Conservation (phyloP, 192 early-diverging fungal genomes). For the Coemansia sp. region DNA sequence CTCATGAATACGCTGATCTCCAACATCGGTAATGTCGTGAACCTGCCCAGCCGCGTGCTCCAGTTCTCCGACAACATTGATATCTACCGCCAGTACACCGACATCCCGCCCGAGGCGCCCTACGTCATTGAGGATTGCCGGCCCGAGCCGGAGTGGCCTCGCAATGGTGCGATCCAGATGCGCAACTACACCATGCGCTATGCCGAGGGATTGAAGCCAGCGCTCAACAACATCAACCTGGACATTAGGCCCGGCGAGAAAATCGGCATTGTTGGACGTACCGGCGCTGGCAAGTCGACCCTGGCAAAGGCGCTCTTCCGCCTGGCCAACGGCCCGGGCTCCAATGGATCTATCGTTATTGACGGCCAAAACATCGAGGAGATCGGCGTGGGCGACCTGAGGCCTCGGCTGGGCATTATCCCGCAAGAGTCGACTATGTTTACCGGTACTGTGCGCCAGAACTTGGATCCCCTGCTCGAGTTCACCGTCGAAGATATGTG, state of each 20-base stretch:
- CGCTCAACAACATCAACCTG: constrained; percentile 37
- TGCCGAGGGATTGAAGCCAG: constrained; percentile 46
- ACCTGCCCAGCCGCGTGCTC: constrained; percentile 10
- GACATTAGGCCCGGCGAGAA: constrained; percentile 51
- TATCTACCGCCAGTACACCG: constrained; percentile 28
- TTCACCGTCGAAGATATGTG: constrained; percentile 68
- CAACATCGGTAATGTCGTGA: constrained; percentile 5
- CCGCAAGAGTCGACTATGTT: constrained; percentile 77
- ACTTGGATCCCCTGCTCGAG: constrained; percentile 77
- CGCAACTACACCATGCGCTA: constrained; percentile 58
- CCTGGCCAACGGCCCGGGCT: constrained; percentile 52
- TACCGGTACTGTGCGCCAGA: constrained; percentile 66
- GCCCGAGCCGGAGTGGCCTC: constrained; percentile 67
- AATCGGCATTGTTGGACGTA: constrained; percentile 64
- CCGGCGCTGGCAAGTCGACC: constrained; percentile 79
- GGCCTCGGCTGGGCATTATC: constrained; percentile 59
- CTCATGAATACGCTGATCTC: constrained; percentile 2
- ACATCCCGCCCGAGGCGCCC: constrained; percentile 44
- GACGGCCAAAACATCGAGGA: constrained; percentile 68
- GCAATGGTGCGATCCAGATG: constrained; percentile 58
- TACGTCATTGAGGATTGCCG: constrained; percentile 33
- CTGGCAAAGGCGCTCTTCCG: constrained; percentile 72
- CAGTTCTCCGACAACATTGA: constrained; percentile 21
- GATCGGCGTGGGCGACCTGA: constrained; percentile 56
- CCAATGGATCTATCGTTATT: constrained; percentile 61